Evolutionary conservation across 2,329 filamentous ascomycete species (phyloP).

Genomic region (Leptodontidium sp.): DNA sequence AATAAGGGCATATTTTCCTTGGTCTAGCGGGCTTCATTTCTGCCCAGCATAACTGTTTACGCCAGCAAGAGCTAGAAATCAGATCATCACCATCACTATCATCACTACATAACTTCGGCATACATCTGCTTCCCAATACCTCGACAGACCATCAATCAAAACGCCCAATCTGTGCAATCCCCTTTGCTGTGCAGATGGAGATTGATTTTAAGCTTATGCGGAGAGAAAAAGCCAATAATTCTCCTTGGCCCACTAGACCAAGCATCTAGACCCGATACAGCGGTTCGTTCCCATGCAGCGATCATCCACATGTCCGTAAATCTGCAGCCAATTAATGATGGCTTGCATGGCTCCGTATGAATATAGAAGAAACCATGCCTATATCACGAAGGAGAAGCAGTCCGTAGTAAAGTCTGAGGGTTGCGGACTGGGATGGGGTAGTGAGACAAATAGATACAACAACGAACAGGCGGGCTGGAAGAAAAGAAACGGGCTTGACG

Average conservation of each 20-base stretch:
- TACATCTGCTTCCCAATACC: too few relatives aligned
- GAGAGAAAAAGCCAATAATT: slow-evolving; percentile 9
- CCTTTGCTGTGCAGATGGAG: not conserved
- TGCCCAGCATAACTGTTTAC: too few relatives aligned
- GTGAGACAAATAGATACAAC: not conserved
- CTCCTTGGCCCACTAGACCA: not conserved
- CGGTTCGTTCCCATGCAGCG: not conserved
- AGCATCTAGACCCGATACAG: not conserved
- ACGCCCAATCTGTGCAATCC: not conserved
- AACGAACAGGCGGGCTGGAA: not conserved
- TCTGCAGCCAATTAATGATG: slow-evolving; percentile 2
- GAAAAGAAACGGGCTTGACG: not conserved
- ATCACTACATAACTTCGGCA: too few relatives aligned
- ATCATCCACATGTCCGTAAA: not conserved
- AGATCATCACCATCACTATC: too few relatives aligned
- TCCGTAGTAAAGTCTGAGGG: not conserved
- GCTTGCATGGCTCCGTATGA: not conserved
- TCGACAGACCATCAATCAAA: too few relatives aligned
- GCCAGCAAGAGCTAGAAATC: too few relatives aligned
- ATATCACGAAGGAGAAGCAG: not conserved
- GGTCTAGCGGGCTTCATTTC: too few relatives aligned
- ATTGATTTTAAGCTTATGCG: not conserved
- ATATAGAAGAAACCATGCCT: slow-evolving; percentile 2
- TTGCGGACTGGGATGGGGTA: slow-evolving; percentile 11
- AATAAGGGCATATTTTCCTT: too few relatives aligned